Evolutionary conservation across 2,329 filamentous ascomycete genomes (phyloP), one percentile per base, ranked within the genome.

Genomic region (Cordyceps sp.): DNA sequence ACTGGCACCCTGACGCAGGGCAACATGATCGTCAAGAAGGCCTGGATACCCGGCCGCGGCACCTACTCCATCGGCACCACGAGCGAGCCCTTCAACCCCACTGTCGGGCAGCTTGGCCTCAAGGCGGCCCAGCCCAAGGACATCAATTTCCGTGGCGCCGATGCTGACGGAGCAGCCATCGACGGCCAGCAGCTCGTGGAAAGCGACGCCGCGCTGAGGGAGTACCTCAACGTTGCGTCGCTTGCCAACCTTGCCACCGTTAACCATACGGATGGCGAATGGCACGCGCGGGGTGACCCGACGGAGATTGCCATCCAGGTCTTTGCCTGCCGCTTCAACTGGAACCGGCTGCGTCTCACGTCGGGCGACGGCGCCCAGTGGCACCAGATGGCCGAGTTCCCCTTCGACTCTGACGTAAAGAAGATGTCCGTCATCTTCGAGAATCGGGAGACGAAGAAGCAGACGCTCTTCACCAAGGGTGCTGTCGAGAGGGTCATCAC

Each of bases 391-490:
- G 69, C 72, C 2, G 78, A 83, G 42, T 80, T 78, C 36, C 78
- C 76, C 0, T 84, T 83, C 39, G 78, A 83, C 45, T 81, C 76
- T 0, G 70, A 70, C 35, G 67, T 82, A 39, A 84, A 83, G 58
- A 78, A 75, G 43, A 83, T 83, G 78, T 78, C 75, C 0, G 75
- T 80, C 24, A 72, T 81, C 33, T 78, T 77, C 48, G 45, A 62
- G 27, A 50, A 64, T 16, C 43, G 41, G 12, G 46, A 53, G 7
- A 48, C 46, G 2, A 48, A 53, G 17, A 51, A 58, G 33, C 58
- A 59, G 39, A 61, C 53, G 49, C 55, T 71, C 29, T 73, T 73
- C 42, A 73, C 70, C 35, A 77, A 77, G 45, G 74, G 74, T 31
- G 78, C 78, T 2, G 77, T 81, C 5, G 78, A 83, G 46, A 64